Evolutionary conservation across 2,329 filamentous ascomycete genomes (phyloP), one percentile per base, ranked within the genome.

Genomic region (Botrytis paeoniae): DNA sequence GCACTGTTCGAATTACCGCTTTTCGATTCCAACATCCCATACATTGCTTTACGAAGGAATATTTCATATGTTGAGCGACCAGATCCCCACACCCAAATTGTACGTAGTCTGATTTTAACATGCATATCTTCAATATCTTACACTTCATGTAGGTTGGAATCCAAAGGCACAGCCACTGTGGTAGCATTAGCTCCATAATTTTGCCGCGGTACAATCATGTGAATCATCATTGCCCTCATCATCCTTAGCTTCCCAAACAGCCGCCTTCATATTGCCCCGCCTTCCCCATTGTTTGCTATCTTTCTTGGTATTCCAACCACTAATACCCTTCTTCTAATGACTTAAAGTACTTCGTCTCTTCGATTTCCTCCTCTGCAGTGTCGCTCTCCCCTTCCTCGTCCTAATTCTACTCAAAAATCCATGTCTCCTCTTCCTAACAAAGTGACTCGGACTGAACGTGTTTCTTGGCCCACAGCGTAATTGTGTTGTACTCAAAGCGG

Each of bases 341-440:
- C 80, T 81, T 72, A 82, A 77, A 16, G 78, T 80, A 73, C 76
- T 79, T 76, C 80, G 79, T 73, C 73, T 76, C 77, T 81, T 82
- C 48, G 74, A 71, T 74, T 73, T 79, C 75, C 80, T 75, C 73
- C 80, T 78, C 71, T 76, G 74, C 51, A 82, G 63, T 3, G 75
- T 79, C 68, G 75, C 77, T 45, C 78, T 73, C 6, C 80, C 80
- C 65, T 81, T 82, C 74, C 80, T 77, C 61, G 79, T 82, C 75
- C 73, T 77, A 48, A 80, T 63, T 25, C 80, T 71, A 59, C 77
- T 79, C 76, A 82, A 79, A 73, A 82, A 82, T 12, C 80, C 80
- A 79, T 82, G 80, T 72, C 80, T 76, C 62, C 80, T 73, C 78
- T 82, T 82, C 73, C 80, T 75, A 29, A 81, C 80, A 75, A 82